phyloP scores from a whole-genome alignment of 148 eudicot species.

The Rhododendron ferrugineum region DNA sequence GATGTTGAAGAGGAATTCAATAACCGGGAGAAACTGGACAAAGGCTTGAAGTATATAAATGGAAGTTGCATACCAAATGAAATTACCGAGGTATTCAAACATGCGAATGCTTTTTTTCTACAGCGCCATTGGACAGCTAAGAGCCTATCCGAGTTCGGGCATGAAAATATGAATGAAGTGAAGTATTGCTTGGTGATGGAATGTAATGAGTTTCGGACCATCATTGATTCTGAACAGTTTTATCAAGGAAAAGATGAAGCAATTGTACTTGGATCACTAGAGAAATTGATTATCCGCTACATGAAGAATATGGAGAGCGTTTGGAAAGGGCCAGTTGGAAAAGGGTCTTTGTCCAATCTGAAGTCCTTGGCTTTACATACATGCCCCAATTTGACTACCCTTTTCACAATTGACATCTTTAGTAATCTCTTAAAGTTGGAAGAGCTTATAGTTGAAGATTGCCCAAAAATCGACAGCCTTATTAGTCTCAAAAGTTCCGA shows the following conservation, averaged over 20 bases:
- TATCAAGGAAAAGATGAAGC: not conserved
- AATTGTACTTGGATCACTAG: too few species aligned
- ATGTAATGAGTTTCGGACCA: not conserved
- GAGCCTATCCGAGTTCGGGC: not conserved
- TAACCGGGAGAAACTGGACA: not conserved
- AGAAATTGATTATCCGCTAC: too few species aligned
- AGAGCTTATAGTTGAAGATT: slow-evolving; percentile 17
- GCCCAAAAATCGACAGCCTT: slow-evolving; percentile 9
- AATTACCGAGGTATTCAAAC: not conserved
- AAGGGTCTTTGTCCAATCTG: not conserved
- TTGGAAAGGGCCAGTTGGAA: too few species aligned
- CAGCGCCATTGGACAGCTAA: too few species aligned
- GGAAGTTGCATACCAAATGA: not conserved
- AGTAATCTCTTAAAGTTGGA: not conserved
- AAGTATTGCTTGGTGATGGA: not conserved
- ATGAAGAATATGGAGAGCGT: too few species aligned
- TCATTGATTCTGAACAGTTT: not conserved
- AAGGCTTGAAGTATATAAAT: not conserved
- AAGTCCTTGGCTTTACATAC: slow-evolving; percentile 10
- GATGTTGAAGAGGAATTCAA: not conserved
- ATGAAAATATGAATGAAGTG: not conserved
- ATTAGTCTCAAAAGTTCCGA: not conserved
- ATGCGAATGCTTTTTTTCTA: not conserved
- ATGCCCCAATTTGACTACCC: slow-evolving; percentile 14
- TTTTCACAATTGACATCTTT: slow-evolving; percentile 5